Evolutionary conservation across 129 eudicot genomes (phyloP), one percentile per base, ranked within the genome.

Genomic region (sunflower (Helianthus annuus)): DNA sequence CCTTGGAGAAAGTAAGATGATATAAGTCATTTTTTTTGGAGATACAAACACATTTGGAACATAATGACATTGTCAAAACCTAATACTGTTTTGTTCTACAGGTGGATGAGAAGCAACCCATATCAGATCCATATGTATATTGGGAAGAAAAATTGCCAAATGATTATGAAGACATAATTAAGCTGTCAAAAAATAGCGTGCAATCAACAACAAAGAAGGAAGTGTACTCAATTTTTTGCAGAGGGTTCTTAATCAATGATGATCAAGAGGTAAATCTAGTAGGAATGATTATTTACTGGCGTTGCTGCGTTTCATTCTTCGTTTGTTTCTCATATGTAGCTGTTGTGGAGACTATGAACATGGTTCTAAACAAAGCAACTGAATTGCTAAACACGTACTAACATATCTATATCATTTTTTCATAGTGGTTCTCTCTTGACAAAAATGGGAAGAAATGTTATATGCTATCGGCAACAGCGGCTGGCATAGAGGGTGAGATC

Each of bases 401-500:
- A 74, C 48, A 54, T 42, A 8, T n/a, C 45, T 34, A 13, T 61
- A 2, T 42, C 42, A 64, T 64, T n/a, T 45, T 0, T 65, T 67
- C 22, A 24, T 54, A 75, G 73, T 75, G 73, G 79, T 65, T 75
- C 16, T 74, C 15, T 14, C 27, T 64, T 22, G 65, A 56, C 24
- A 19, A 64, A 64, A 38, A 64, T 51, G 65, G 73, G 0, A 75
- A 75, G 66, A 75, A 65, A 66, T 75, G 73, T 66, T 17, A 13
- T 38, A 39, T 53, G 66, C 19, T 75, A 53, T 29, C 72, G 13
- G 16, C 66, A 39, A 49, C 11, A 64, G 44, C 4, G 38, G 45
- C 11, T 73, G 34, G 22, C 36, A 4, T 16, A 4, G 13, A 13
- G 7, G 7, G 10, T 0, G 42, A 38, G 42, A 38, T 4, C 14